These are phyloP conservation scores for Lipomyces anomalus DNA, from an alignment of 805 yeast genomes.

Conservation along the genomic window DNA sequence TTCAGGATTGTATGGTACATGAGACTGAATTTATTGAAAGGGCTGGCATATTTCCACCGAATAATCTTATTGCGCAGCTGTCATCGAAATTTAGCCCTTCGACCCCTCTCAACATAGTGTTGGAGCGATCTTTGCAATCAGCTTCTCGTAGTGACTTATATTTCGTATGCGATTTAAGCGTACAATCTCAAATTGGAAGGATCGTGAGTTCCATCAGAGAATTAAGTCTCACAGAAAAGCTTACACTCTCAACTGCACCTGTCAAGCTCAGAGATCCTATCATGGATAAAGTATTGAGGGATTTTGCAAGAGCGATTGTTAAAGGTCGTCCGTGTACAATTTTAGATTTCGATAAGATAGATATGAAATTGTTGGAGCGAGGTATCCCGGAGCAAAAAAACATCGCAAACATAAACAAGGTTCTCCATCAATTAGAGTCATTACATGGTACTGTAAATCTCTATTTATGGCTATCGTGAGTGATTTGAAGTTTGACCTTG, in stretches of 20 bases:
- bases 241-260: constrained; percentile 59
- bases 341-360: constrained; percentile 42
- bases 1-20: constrained; percentile 45
- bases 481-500: background rate
- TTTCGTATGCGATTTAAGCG: constrained; percentile 38
- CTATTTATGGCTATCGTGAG: constrained; percentile 77
- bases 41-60: constrained; percentile 80
- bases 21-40: constrained; percentile 48
- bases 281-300: constrained; percentile 41
- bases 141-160: constrained; percentile 32
- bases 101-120: constrained; percentile 43
- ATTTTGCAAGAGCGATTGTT: constrained; percentile 52
- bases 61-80: constrained; percentile 59
- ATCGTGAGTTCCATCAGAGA: constrained; percentile 41
- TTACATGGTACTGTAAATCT: constrained; percentile 29
- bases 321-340: constrained; percentile 49
- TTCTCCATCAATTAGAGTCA: constrained; percentile 21
- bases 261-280: constrained; percentile 36
- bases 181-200: constrained; percentile 39
- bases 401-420: constrained; percentile 12
- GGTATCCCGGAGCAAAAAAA: constrained; percentile 15
- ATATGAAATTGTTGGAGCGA: constrained; percentile 11
- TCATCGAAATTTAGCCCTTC: constrained; percentile 55
- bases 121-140: constrained; percentile 45
- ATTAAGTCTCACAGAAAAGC: constrained; percentile 51